A percentile compares a stretch with the other conserved stretches of the same genome.
phyloP scores from a whole-genome alignment of 2,329 filamentous ascomycete species.

The Exophiala lecanii-corni region DNA sequence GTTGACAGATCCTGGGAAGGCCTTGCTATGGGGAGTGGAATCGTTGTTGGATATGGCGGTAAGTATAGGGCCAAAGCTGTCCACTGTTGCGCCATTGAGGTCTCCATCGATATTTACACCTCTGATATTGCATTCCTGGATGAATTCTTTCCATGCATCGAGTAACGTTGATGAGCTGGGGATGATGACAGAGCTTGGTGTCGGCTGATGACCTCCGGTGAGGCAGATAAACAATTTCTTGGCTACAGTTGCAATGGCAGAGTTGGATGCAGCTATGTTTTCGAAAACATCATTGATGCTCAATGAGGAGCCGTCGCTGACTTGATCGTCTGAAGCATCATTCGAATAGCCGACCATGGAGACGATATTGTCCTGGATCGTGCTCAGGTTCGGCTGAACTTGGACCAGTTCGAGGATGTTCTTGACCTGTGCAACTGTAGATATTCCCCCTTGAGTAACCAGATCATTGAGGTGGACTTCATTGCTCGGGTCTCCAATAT shows the following conservation, averaged over 20 bases:
- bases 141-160: conserved; percentile 18
- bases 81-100: neutral
- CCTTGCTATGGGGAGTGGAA: neutral
- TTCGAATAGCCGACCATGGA: conserved; percentile 4
- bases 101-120: conserved; percentile 6
- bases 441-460: conserved; percentile 30
- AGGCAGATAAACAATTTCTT: conserved; percentile 10
- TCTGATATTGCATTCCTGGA: conserved; percentile 17
- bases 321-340: conserved; percentile 3
- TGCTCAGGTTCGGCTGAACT: conserved; percentile 7
- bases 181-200: conserved; percentile 6
- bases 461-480: no score
- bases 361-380: conserved; percentile 7
- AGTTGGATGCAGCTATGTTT: conserved; percentile 20
- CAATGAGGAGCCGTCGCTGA: neutral
- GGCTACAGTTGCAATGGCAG: conserved; percentile 5
- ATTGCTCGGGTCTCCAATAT: conserved; percentile 1
- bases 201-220: neutral
- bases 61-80: neutral
- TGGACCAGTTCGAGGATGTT: conserved; percentile 43
- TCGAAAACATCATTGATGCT: conserved; percentile 16
- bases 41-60: neutral
- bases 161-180: conserved; percentile 17
- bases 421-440: conserved; percentile 41
- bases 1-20: neutral